These are phyloP conservation scores for Picea mariana DNA, from an alignment of 83 land plant genomes.

Conservation along the genomic window DNA sequence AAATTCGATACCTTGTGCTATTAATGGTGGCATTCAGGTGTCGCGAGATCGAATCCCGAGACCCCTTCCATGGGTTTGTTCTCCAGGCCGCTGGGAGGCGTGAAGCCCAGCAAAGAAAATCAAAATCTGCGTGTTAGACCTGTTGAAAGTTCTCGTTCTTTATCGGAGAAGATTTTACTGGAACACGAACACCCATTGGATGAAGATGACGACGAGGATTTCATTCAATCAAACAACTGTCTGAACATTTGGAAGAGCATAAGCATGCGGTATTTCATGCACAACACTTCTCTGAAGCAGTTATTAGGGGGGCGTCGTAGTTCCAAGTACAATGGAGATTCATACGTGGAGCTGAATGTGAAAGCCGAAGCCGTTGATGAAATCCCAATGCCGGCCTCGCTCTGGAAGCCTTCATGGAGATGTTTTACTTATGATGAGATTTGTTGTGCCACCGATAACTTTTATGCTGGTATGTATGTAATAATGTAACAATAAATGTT, in stretches of 20 bases:
- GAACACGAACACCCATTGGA: too few species aligned
- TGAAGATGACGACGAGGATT: background rate
- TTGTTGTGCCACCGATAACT: slow-evolving; percentile 1
- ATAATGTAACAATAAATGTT: background rate
- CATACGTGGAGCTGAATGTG: background rate
- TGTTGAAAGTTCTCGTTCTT: background rate
- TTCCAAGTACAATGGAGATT: background rate
- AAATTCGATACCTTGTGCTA: too few species aligned
- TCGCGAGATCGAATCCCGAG: background rate
- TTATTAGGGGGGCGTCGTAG: background rate
- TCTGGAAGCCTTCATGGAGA: slow-evolving; percentile 19
- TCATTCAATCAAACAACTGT: background rate
- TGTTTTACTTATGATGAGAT: slow-evolving; percentile 13
- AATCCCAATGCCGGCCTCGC: background rate
- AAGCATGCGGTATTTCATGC: background rate
- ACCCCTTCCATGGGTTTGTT: background rate
- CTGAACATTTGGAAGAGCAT: background rate
- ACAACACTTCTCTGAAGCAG: background rate
- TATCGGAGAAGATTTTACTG: background rate
- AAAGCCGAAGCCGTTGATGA: background rate
- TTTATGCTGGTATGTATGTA: slow-evolving; percentile 8
- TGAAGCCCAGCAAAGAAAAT: background rate
- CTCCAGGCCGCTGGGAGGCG: too few species aligned
- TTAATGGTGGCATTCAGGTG: background rate
- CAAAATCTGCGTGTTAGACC: background rate